These are phyloP conservation scores for Psilocybe cubensis DNA, from an alignment of 768 basidiomycete species.

Conservation along the genomic window DNA sequence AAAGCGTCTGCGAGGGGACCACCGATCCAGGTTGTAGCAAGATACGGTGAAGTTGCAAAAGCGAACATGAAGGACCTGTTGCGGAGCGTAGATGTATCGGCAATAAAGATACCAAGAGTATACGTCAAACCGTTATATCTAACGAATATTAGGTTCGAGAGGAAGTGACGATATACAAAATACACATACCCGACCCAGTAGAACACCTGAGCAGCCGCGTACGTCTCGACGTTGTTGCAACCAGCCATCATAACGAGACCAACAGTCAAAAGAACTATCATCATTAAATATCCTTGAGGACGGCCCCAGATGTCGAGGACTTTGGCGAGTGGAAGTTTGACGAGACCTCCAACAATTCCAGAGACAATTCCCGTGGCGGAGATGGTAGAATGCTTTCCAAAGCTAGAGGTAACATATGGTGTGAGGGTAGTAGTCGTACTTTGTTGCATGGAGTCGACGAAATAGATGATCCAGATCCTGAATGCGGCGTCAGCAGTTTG, in stretches of 20 bases:
- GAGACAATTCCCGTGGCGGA: not conserved
- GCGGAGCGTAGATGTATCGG: conserved; percentile 2
- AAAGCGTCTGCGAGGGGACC: conserved; percentile 1
- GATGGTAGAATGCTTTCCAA: not conserved
- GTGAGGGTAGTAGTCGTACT: not conserved
- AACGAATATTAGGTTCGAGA: not conserved
- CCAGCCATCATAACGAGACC: conserved; percentile 6
- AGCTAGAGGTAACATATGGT: not conserved
- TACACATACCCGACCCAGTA: conserved; percentile 7
- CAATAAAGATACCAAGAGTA: conserved; percentile 1
- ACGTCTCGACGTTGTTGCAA: conserved; percentile 1
- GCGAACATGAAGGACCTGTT: conserved; percentile 6
- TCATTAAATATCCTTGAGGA: conserved; percentile 4
- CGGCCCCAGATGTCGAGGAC: conserved; percentile 7
- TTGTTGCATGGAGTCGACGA: conserved; percentile 6
- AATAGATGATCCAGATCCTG: conserved; percentile 6
- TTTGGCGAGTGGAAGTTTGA: conserved; percentile 3
- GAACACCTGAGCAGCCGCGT: conserved; percentile 5
- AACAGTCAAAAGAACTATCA: conserved; percentile 2
- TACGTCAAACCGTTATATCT: conserved; percentile 2
- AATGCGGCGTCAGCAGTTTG: not conserved
- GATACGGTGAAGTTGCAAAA: not conserved
- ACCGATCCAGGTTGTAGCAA: conserved; percentile 6
- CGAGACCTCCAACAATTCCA: not conserved
- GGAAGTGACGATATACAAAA: too few species aligned